Conservation (phyloP, 768 basidiomycete species). For the Kwoniella newhampshirensis region DNA sequence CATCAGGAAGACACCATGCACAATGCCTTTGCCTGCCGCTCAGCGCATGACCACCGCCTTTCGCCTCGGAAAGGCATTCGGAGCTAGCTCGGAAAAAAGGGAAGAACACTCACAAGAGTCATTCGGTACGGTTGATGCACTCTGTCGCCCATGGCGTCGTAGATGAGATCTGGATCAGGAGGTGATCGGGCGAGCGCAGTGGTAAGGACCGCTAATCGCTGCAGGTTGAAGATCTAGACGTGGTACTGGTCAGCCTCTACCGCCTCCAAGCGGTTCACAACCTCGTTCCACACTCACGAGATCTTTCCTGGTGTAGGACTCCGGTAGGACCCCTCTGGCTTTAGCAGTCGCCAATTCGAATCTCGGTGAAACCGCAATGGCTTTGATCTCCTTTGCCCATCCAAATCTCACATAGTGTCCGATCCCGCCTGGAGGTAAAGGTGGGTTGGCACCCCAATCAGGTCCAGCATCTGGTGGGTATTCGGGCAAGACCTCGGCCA, state of each 20-base stretch:
- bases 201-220: constrained; percentile 91
- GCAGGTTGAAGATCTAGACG: constrained; percentile 91
- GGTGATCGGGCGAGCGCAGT: constrained; percentile 87
- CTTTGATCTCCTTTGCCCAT: constrained; percentile 81
- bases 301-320: constrained; percentile 81
- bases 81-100: too few relatives aligned
- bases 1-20: too few relatives aligned
- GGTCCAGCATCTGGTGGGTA: constrained; percentile 89
- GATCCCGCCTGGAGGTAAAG: constrained; percentile 81
- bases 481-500: constrained; percentile 94
- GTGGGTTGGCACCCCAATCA: constrained; percentile 86
- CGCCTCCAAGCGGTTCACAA: not conserved
- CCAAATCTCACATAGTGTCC: constrained; percentile 90
- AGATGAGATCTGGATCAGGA: constrained; percentile 93
- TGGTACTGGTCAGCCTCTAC: constrained; percentile 2
- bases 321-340: constrained; percentile 85
- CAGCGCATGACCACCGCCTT: too few relatives aligned
- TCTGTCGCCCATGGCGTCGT: constrained; percentile 98
- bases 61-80: too few relatives aligned
- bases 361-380: constrained; percentile 87
- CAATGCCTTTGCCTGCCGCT: too few relatives aligned
- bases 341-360: constrained; percentile 97
- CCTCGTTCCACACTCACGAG: constrained; percentile 61
- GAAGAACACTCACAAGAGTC: constrained; percentile 70
- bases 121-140: constrained; percentile 96